Percentiles rank a stretch among this genome's conserved stretches.
Evolutionary conservation across 169 alveolate genomes (phyloP).

Genomic region (Neospora caninum): DNA sequence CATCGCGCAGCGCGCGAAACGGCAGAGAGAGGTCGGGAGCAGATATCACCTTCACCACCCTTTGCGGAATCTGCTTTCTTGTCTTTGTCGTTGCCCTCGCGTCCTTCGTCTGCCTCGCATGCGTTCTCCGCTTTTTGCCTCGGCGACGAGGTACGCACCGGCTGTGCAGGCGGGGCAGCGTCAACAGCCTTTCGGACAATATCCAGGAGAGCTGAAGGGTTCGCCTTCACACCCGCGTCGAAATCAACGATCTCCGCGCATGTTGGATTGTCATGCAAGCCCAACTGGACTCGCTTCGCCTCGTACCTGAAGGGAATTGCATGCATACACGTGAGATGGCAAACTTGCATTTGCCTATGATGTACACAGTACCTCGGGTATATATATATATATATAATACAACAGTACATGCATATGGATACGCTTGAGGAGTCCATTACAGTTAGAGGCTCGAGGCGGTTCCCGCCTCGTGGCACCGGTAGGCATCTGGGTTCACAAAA

Average conservation of each 20-base stretch:
- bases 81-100: not conserved
- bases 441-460: not conserved
- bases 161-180: constrained; percentile 50
- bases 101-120: too few relatives aligned
- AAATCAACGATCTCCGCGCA: constrained; percentile 27
- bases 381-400: not conserved
- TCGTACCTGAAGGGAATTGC: constrained; percentile 34
- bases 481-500: too few relatives aligned
- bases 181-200: constrained; percentile 33
- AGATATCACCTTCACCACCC: not conserved
- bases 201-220: constrained; percentile 8
- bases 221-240: not conserved
- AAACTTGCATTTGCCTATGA: not conserved
- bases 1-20: too few relatives aligned
- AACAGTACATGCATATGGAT: not conserved
- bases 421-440: not conserved
- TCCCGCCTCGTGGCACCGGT: too few relatives aligned
- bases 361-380: not conserved
- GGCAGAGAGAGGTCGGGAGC: not conserved
- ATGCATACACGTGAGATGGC: constrained; percentile 13
- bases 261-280: constrained; percentile 38
- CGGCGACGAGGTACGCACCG: not conserved
- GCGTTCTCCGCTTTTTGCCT: not conserved
- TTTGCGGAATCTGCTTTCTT: not conserved
- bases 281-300: constrained; percentile 55